Evolutionary conservation across 2,329 filamentous ascomycete genomes (phyloP), one percentile per base, ranked within the genome.

Genomic region (Dissoconium aciculare): DNA sequence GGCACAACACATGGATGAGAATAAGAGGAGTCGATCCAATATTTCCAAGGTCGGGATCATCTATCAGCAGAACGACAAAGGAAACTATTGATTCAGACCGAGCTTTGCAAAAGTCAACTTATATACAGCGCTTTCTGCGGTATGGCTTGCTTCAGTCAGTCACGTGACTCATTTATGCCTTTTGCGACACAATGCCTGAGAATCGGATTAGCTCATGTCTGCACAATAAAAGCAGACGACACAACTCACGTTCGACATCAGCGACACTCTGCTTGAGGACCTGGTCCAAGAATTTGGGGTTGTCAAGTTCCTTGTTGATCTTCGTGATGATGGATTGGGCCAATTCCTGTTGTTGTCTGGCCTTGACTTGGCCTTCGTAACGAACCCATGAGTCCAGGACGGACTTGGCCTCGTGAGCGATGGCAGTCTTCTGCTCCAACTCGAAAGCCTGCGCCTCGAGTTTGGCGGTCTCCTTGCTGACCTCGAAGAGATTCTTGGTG

Each of bases 371-470:
- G 51, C 80, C 68, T 69, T 98, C 89, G 63, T 98, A 98, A 58
- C 89, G 80, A 44, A 95, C 85, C 91, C 89, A 98, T 35, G 84
- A 94, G 60, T 98, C 89, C 44, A 98, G 76, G 37, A 95, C 89
- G 39, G 71, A 54, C 78, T 94, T 98, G 55, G 87, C 87, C 71
- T 98, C 89, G 43, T 74, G 67, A 36, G 84, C 84, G 45, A 98
- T 69, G 49, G 84, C 80, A 39, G 87, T 94, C 67, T 77, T 78
- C 67, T 98, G 89, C 73, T 95, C 84, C 47, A 95, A 75, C 72
- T 95, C 84, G 64, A 78, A 98, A 44, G 84, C 85, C 73, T 95
- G 64, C 47, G 87, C 78, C 73, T 98, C 89, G 47, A 95, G 80
- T 66, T 79, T 68, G 55, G 89, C 91, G 54, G 89, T 98, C 74